phyloP scores from a whole-genome alignment of 306 rosid genomes.

The Medicago truncatula region MtrunA17r5.0-ANR NC_053049.1:2359501-2360000 shows the following conservation, averaged over 20 bases:
- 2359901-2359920: too few relatives aligned
- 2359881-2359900: background rate
- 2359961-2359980: too few relatives aligned
- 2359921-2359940: too few relatives aligned
- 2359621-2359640: background rate
- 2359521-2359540: slow-evolving; percentile 95
- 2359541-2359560: slow-evolving; percentile 92
- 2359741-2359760: slow-evolving; percentile 78
- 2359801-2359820: slow-evolving; percentile 39
- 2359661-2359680: slow-evolving; percentile 49
- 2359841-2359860: background rate
- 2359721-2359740: slow-evolving; percentile 77
- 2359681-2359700: slow-evolving; percentile 82
- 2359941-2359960: too few relatives aligned
- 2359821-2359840: background rate
- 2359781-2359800: slow-evolving; percentile 40
- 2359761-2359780: slow-evolving; percentile 50
- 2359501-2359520: slow-evolving; percentile 84
- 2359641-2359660: slow-evolving; percentile 38
- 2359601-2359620: background rate
- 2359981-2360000: too few relatives aligned
- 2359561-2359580: slow-evolving; percentile 88
- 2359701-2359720: slow-evolving; percentile 83
- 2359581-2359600: slow-evolving; percentile 69
- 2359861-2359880: slow-evolving; percentile 36